Base-by-base conservation (phyloP, 106 monocot species). In the Platanthera zijinensis region DNA sequence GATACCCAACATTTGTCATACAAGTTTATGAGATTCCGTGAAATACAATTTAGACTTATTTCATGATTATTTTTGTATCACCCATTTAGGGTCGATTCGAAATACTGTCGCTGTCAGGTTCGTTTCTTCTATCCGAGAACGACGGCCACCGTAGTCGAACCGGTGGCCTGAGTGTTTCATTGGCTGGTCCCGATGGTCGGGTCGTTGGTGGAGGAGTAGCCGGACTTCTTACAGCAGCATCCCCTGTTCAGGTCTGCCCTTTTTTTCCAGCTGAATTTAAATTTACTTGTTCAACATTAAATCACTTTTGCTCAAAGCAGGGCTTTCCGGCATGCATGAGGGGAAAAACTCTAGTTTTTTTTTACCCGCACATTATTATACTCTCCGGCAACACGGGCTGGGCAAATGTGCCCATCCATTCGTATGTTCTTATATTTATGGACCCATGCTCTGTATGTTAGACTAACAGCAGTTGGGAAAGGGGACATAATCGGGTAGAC, bases 181-280 rank as follows among this genome's bases (percentile, higher is more conserved):
- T 97, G 74, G 93, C 94, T n/a, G 91, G 91, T 48, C 87, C 94
- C 10, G 97, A 97, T 82, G 97, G 97, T 10, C 90, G 97, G 17
- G 89, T 97, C 57, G 82, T 97, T 59, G 97, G 97, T 56, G 97
- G 97, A 45, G 91, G 93, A 80, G 94, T 97, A 15, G 97, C 93
- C 50, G 97, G 97, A 19, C 77, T 86, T 75, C 73, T 97, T 50
- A 97, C 91, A 17, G 97, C 97, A 74, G 97, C 97, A 62, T 91
- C 97, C 8, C 97, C 97, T 18, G 85, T 97, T 2, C 97, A 97
- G 91, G 97, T 97, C 49, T 78, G 61, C 66, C 62, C 12, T 32
- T 61, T 66, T 66, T 66, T 66, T 39, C 39, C 39, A 39, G 39
- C 39, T 39, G 39, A 39, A 39, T 39, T 39, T 39, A 39, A 39